Evolutionary conservation across 2,329 filamentous ascomycete species (phyloP), one percentile per base, ranked within the genome.

Genomic region (Diaporthe helianthi): DNA sequence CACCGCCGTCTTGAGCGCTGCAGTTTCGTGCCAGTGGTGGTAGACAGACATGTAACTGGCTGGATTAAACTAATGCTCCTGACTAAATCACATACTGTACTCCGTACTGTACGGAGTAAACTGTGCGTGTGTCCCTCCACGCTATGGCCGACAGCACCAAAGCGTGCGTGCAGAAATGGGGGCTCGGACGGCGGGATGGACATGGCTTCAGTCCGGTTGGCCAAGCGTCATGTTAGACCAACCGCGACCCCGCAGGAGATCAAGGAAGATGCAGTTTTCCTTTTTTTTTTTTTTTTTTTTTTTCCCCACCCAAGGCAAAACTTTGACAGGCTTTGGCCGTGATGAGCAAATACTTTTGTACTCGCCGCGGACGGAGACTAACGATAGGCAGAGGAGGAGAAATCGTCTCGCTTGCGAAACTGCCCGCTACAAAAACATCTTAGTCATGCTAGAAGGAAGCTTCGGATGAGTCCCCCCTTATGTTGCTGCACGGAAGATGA

Each of bases 381-480:
- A 13, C 38, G 24, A 31, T 26, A 19, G 54, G 54, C 36, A 52
- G 15, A 26, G 29, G 36, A 2, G 31, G 26, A 41, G 41, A 38
- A 15, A 67, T 36, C 51, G 9, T 31, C 33, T 44, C 49, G 22
- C n/a, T 53, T 36, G 67, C 61, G 49, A 6, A n/a, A 29, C 46
- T 12, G 67, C 36, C 65, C 47, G 24, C 52, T 31, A 52, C 41
- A 29, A 38, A 52, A 55, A n/a, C n/a, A n/a, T n/a, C n/a, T n/a
- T 29, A 29, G 29, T 29, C 51, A 36, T 49, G 19, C 52, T 41
- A 29, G 31, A 19, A 38, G 38, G 44, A 17, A n/a, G 60, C 46
- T 9, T 61, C 54, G 63, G 68, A 44, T 53, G 53, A 46, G 19
- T 52, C 52, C 51, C 41, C 65, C 53, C 47, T 64, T 54, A 67